Evolutionary conservation across 306 rosid genomes (phyloP).

Genomic region (Lathyrus sativus): DNA sequence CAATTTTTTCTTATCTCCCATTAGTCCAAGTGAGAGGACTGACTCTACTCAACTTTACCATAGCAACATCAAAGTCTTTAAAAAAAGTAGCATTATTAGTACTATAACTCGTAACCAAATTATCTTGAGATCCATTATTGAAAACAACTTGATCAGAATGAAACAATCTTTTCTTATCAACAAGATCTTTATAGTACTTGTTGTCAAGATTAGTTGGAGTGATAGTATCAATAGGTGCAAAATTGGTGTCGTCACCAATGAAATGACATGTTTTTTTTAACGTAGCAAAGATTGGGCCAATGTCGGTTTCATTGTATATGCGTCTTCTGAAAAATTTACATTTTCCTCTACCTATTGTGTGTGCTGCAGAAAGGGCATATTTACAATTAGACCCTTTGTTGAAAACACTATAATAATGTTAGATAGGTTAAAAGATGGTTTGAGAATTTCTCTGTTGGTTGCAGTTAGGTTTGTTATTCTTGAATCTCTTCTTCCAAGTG

Average conservation of each 20-base stretch:
- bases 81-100: slow-evolving; percentile 34
- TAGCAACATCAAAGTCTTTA: slow-evolving; percentile 66
- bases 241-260: slow-evolving; percentile 52
- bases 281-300: slow-evolving; percentile 56
- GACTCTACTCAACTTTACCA: slow-evolving; percentile 65
- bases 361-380: slow-evolving; percentile 66
- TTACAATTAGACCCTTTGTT: slow-evolving; percentile 46
- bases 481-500: slow-evolving; percentile 71
- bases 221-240: slow-evolving; percentile 61
- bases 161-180: slow-evolving; percentile 58
- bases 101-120: slow-evolving; percentile 58
- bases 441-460: slow-evolving; percentile 64
- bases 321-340: slow-evolving; percentile 60
- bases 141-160: slow-evolving; percentile 78
- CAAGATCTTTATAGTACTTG: slow-evolving; percentile 53
- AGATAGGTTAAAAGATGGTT: slow-evolving; percentile 51
- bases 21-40: slow-evolving; percentile 69
- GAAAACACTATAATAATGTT: slow-evolving; percentile 51
- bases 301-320: slow-evolving; percentile 71
- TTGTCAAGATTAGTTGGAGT: slow-evolving; percentile 54
- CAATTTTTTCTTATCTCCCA: slow-evolving; percentile 73
- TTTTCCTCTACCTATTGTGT: slow-evolving; percentile 59
- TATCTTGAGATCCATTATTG: slow-evolving; percentile 59
- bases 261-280: slow-evolving; percentile 50
- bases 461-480: slow-evolving; percentile 64